These are phyloP conservation scores for Excoecaria cochinchinensis DNA, from an alignment of 345 rosid species.

Conservation along the genomic window DNA sequence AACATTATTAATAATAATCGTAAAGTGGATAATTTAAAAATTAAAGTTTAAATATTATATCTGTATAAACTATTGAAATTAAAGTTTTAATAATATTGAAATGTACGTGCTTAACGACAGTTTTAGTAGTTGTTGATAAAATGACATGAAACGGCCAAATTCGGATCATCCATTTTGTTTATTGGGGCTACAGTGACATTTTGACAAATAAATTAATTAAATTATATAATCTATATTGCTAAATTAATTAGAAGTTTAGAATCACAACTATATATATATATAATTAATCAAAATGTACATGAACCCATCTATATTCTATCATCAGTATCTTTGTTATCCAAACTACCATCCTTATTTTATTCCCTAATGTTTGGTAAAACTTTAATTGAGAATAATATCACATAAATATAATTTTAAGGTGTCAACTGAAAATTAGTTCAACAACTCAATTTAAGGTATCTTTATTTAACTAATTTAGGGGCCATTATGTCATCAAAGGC, in stretches of 20 bases:
- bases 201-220: background rate
- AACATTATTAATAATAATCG: too few species aligned
- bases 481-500: too few species aligned
- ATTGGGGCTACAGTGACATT: background rate
- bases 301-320: background rate
- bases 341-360: background rate
- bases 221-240: background rate
- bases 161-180: slow-evolving; percentile 4
- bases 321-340: background rate
- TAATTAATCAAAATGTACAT: background rate
- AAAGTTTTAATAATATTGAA: background rate
- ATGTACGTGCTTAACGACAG: background rate
- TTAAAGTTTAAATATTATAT: too few species aligned
- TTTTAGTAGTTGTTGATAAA: slow-evolving; percentile 11
- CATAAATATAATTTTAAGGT: too few species aligned
- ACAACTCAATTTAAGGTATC: too few species aligned
- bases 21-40: too few species aligned
- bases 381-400: background rate
- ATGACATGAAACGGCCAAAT: slow-evolving; percentile 13
- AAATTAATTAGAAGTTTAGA: background rate
- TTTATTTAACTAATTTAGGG: too few species aligned
- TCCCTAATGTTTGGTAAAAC: background rate
- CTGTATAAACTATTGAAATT: too few species aligned
- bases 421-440: too few species aligned
- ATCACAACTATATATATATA: background rate